Evolutionary conservation across 352 stramenopile genomes (phyloP).

Genomic region (Phytopythium boreale): DNA sequence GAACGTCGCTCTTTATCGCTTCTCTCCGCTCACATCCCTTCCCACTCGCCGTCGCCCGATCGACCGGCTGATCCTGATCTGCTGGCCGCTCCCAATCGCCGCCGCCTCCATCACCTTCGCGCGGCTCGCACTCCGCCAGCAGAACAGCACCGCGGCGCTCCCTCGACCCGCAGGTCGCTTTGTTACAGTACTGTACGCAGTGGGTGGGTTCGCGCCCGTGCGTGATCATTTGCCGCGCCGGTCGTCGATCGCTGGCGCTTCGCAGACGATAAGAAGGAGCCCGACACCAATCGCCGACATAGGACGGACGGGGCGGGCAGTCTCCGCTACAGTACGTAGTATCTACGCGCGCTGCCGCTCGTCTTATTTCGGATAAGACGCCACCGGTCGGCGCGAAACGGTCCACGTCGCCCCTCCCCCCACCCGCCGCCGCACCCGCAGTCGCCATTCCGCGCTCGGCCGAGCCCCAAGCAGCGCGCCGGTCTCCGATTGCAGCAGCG

Average conservation of each 20-base stretch:
- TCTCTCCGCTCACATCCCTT: not conserved
- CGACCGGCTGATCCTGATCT: not conserved
- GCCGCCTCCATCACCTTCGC: no score
- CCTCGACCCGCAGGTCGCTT: no score
- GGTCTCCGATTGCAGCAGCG: not conserved
- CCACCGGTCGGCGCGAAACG: not conserved
- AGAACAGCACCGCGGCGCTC: no score
- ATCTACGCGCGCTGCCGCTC: no score
- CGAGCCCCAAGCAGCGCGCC: not conserved
- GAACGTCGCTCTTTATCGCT: not conserved
- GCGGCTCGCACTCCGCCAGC: no score
- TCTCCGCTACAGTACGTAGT: no score
- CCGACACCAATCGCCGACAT: no score
- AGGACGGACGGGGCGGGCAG: no score
- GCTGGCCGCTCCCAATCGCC: not conserved
- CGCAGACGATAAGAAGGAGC: not conserved
- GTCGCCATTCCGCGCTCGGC: slow-evolving; percentile 1
- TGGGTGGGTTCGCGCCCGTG: no score
- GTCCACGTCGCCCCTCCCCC: not conserved
- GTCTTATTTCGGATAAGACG: not conserved
- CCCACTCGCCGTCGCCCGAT: no score
- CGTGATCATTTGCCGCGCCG: not conserved
- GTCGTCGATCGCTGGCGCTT: no score
- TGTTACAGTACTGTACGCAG: no score
- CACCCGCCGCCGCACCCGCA: not conserved